Base-by-base conservation (phyloP, 2,329 filamentous ascomycete genomes). In the Botrytis cinerea region DNA sequence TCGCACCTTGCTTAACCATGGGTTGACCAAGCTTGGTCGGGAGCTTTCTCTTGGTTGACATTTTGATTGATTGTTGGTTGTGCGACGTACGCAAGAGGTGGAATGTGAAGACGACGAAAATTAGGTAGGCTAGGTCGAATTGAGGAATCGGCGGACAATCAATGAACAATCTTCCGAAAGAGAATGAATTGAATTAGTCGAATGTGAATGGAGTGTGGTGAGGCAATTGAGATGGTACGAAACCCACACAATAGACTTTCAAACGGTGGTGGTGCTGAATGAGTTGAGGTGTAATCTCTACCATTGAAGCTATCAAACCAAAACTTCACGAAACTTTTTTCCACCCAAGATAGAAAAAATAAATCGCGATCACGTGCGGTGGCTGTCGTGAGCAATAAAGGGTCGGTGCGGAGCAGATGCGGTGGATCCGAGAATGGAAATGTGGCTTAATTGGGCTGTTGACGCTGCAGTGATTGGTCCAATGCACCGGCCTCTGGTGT, bases 1-100 rank as follows among this genome's bases (percentile, higher is more conserved):
- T 88, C 73, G 87, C 87, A 79, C 84, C 86, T 72, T 85, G 83
- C 81, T 85, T 87, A 74, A 87, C 83, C 22, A 85, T 83, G 0
- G 89, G 89, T 74, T 86, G 83, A 73, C 87, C 87, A 78, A 91
- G 84, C 82, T 87, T 87, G 73, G 85, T 84, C 74, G 87, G 83
- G 73, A 86, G 84, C 85, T 90, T 91, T 80, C 88, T 84, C 82
- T 89, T 91, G 62, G 88, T 87, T 75, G 88, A 88, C 86, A 90
- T 89, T 75, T 75, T 74, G 18, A 38, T 25, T 70, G 60, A 14
- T 25, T 59, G 14, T 40, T 60, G 25, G 28, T 48, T 60, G 22
- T 60, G 46, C 51, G 70, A 60, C 32, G 38, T 16, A 43, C 25
- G 48, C 28, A 35, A 66, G 35, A 35, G 38, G 22, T 16, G n/a